Percentiles rank a stretch among this genome's conserved stretches.
Evolutionary conservation across 306 rosid species (phyloP).

Genomic region (Gynostemma pentaphyllum): DNA sequence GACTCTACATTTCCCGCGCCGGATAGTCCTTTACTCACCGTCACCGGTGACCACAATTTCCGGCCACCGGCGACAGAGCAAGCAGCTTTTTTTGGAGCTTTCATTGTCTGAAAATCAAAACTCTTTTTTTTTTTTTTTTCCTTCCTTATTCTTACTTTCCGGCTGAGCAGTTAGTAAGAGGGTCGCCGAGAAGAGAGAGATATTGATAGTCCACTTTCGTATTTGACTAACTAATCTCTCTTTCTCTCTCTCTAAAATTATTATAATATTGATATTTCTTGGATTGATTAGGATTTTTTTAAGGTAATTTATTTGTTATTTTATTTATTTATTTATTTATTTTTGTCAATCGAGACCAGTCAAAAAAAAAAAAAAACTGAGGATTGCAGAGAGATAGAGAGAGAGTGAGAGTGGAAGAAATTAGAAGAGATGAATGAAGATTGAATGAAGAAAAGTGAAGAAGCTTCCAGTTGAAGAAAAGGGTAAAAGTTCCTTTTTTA

Average conservation of each 20-base stretch:
- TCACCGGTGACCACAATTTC: not conserved
- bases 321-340: not conserved
- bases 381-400: not conserved
- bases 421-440: not conserved
- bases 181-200: slow-evolving; percentile 6
- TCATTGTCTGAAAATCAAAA: not conserved
- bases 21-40: too few relatives aligned
- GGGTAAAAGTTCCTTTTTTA: not conserved
- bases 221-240: not conserved
- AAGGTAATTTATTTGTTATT: not conserved
- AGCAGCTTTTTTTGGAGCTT: not conserved
- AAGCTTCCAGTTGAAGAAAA: not conserved
- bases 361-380: not conserved
- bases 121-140: too few relatives aligned
- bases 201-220: slow-evolving; percentile 9
- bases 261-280: not conserved
- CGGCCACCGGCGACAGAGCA: not conserved
- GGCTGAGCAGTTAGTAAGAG: slow-evolving; percentile 7
- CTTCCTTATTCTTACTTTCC: slow-evolving; percentile 9
- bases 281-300: slow-evolving; percentile 2
- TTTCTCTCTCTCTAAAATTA: slow-evolving; percentile 6
- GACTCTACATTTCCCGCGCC: too few relatives aligned
- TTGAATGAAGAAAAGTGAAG: not conserved
- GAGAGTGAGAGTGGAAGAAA: not conserved
- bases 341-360: too few relatives aligned